These are phyloP conservation scores for Auricularia auricula-judae DNA, from an alignment of 768 basidiomycete genomes.

Conservation along the genomic window DNA sequence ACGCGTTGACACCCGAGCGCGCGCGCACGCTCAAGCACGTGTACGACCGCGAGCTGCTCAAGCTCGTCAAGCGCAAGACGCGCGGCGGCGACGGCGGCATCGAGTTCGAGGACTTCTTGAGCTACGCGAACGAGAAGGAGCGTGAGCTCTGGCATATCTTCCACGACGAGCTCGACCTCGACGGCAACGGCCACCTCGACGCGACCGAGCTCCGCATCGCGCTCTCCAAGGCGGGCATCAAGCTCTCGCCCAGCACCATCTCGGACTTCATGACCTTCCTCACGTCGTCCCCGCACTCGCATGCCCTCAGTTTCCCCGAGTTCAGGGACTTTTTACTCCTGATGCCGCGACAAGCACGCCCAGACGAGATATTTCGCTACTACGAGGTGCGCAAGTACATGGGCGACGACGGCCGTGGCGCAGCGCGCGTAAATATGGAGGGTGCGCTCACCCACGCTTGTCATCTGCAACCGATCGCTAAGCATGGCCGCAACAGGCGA, in stretches of 20 bases:
- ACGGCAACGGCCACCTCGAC: constrained; percentile 78
- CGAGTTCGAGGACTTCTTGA: constrained; percentile 60
- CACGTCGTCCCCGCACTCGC: constrained; percentile 58
- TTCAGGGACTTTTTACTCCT: constrained; percentile 87
- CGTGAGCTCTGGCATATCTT: constrained; percentile 86
- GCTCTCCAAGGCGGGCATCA: constrained; percentile 64
- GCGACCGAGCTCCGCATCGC: constrained; percentile 48
- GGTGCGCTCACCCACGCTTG: constrained; percentile 35
- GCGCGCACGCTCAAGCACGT: constrained; percentile 54
- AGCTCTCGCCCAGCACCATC: constrained; percentile 55
- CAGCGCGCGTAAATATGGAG: constrained; percentile 81
- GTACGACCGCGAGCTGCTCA: constrained; percentile 71
- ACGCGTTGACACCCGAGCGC: constrained; percentile 25
- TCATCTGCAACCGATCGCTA: constrained; percentile 2
- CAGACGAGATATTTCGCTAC: constrained; percentile 62
- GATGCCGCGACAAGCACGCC: constrained; percentile 68
- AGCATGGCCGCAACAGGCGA: constrained; percentile 40
- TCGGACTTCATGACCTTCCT: constrained; percentile 73
- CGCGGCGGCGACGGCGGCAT: constrained; percentile 28
- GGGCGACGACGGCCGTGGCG: constrained; percentile 66
- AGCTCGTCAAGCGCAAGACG: constrained; percentile 26
- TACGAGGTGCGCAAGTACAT: constrained; percentile 60
- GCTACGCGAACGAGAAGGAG: constrained; percentile 75
- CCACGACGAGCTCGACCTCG: constrained; percentile 81
- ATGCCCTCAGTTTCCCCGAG: constrained; percentile 66